Evolutionary conservation across 495 filamentous ascomycete genomes (phyloP).

Genomic region (Chaetomium cochliodes): DNA sequence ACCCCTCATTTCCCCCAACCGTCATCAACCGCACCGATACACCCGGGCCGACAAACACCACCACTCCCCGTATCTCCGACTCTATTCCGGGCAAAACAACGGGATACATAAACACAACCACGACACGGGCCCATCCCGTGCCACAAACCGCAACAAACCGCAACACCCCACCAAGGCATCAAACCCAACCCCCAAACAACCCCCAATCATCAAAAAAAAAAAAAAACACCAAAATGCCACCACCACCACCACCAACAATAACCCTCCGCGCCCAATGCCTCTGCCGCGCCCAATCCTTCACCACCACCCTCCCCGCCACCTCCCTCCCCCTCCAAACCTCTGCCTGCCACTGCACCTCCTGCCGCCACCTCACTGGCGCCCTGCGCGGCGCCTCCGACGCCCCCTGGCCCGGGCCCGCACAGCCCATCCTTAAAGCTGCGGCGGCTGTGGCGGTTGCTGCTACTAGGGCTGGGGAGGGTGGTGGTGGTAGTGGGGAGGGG

Average conservation of each 20-base stretch:
- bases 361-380: slow-evolving; percentile 40
- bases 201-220: not conserved
- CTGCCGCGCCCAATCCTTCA: slow-evolving; percentile 37
- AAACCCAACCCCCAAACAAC: not conserved
- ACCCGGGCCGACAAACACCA: not conserved
- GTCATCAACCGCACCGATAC: not conserved
- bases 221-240: no score
- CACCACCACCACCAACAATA: slow-evolving; percentile 21
- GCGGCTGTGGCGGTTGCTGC: no score
- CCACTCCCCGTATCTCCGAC: not conserved
- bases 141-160: not conserved
- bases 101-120: not conserved
- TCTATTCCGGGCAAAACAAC: not conserved
- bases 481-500: not conserved
- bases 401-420: slow-evolving; percentile 24
- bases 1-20: not conserved
- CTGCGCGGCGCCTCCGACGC: slow-evolving; percentile 31
- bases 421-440: not conserved
- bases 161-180: not conserved
- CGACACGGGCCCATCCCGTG: not conserved
- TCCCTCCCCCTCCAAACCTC: slow-evolving; percentile 30
- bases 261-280: slow-evolving; percentile 34
- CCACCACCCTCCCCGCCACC: slow-evolving; percentile 22
- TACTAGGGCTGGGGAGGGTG: no score
- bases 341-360: slow-evolving; percentile 47